These are phyloP conservation scores for Diaporthe longicolla DNA, from an alignment of 2,329 filamentous ascomycete genomes.

Conservation along the genomic window DNA sequence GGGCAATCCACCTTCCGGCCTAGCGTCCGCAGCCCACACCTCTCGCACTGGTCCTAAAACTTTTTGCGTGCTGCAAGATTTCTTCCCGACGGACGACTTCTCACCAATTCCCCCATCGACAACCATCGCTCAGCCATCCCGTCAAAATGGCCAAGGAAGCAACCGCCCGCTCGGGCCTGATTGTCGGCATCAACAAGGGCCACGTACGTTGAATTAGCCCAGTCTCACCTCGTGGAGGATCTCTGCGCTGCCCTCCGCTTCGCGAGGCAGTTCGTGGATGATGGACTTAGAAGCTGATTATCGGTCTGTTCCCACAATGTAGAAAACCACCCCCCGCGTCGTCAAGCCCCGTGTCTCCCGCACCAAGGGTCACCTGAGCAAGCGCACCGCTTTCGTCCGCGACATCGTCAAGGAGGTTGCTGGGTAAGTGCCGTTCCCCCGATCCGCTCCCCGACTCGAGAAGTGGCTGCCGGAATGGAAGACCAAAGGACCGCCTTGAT, in stretches of 20 bases:
- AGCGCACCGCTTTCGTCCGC: slow-evolving; percentile 96
- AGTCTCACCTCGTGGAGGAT: slow-evolving; percentile 84
- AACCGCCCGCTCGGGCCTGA: slow-evolving; percentile 70
- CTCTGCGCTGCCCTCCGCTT: slow-evolving; percentile 65
- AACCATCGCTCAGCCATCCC: slow-evolving; percentile 49
- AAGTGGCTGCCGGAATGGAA: neutral
- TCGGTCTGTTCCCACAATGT: slow-evolving; percentile 55
- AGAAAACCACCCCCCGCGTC: slow-evolving; percentile 88
- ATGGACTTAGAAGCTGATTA: slow-evolving; percentile 70
- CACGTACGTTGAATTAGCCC: slow-evolving; percentile 68
- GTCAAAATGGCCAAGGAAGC: slow-evolving; percentile 72
- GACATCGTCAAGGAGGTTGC: slow-evolving; percentile 99
- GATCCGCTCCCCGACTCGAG: neutral
- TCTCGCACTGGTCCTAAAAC: slow-evolving; percentile 20
- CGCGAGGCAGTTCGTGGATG: slow-evolving; percentile 62
- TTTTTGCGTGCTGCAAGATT: slow-evolving; percentile 21
- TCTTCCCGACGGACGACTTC: slow-evolving; percentile 32
- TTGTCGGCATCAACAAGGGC: slow-evolving; percentile 74
- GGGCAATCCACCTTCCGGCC: slow-evolving; percentile 35
- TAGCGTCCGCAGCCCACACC: slow-evolving; percentile 27
- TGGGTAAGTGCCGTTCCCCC: slow-evolving; percentile 73
- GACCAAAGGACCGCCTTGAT: neutral
- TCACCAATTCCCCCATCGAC: slow-evolving; percentile 39
- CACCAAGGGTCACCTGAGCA: slow-evolving; percentile 96
- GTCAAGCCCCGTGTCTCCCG: slow-evolving; percentile 83